A percentile compares a stretch with the other conserved stretches of the same genome.
Evolutionary conservation across 1,284 basidiomycete species (phyloP).

Genomic region (Austroboletus novae-zelandiae): DNA sequence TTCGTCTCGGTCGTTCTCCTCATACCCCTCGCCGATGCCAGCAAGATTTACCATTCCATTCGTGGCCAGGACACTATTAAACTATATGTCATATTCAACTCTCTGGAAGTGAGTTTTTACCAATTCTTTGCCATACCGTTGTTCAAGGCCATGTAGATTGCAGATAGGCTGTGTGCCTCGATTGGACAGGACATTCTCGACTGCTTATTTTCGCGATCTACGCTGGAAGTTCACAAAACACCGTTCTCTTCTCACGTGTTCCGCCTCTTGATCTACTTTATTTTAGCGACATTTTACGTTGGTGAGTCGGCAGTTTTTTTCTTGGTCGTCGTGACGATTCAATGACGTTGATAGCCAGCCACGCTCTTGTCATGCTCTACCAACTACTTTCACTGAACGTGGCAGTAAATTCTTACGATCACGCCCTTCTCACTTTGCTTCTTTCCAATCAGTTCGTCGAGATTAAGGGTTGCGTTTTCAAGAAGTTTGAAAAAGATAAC

Average conservation of each 20-base stretch:
- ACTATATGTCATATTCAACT: constrained; percentile 99
- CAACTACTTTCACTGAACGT: constrained; percentile 96
- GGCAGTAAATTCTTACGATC: constrained; percentile 98
- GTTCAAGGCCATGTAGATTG: constrained; percentile 61
- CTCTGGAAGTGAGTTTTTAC: constrained; percentile 71
- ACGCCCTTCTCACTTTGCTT: constrained; percentile 90
- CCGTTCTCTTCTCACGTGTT: constrained; percentile 62
- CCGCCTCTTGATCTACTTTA: constrained; percentile 83
- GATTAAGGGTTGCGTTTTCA: constrained; percentile 99
- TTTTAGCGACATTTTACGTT: constrained; percentile 81
- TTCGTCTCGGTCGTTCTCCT: constrained; percentile 75
- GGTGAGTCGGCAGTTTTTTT: constrained; percentile 46
- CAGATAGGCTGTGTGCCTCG: constrained; percentile 91
- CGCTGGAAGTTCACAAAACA: constrained; percentile 64
- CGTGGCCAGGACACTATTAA: constrained; percentile 99
- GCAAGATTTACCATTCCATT: constrained; percentile 98
- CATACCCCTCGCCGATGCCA: constrained; percentile 86
- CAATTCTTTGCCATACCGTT: not conserved
- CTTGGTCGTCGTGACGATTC: not conserved
- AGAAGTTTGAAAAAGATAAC: constrained; percentile 99
- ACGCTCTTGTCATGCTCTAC: constrained; percentile 95
- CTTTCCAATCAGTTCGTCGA: constrained; percentile 99
- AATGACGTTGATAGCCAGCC: constrained; percentile 58
- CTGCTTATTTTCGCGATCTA: constrained; percentile 92
- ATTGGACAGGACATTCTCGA: constrained; percentile 98